These are phyloP conservation scores for Wickerhamomyces strasburgensis DNA, from an alignment of 805 yeast species.

Conservation along the genomic window DNA sequence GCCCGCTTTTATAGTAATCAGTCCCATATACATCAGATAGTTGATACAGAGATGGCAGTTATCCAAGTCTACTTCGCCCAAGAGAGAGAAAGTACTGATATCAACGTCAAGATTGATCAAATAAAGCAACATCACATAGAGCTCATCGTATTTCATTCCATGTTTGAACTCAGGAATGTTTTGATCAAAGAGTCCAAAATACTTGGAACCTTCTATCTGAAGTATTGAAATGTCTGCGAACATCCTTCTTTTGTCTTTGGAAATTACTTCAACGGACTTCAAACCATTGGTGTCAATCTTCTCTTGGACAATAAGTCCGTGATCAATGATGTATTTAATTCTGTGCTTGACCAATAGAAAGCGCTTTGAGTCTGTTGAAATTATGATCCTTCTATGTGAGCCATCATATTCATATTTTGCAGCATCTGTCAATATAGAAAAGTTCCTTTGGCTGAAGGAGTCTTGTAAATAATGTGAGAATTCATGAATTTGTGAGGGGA, in stretches of 20 bases:
- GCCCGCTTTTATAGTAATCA: constrained; percentile 2
- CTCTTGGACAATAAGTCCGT: constrained; percentile 1
- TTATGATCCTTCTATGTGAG: constrained; percentile 5
- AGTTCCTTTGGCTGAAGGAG: constrained; percentile 1
- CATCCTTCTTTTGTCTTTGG: constrained; percentile 2
- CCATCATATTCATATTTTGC: constrained; percentile 4
- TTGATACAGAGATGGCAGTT: background rate
- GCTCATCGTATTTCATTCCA: constrained; percentile 1
- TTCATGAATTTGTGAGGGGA: background rate
- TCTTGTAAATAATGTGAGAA: background rate
- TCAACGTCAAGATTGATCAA: background rate
- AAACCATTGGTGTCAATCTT: constrained; percentile 8
- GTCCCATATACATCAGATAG: constrained; percentile 8
- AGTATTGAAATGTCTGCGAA: constrained; percentile 4
- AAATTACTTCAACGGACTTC: background rate
- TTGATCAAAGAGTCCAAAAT: constrained; percentile 5
- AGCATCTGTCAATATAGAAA: constrained; percentile 8
- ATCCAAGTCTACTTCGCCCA: constrained; percentile 6
- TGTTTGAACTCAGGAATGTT: constrained; percentile 1
- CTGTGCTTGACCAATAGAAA: constrained; percentile 4
- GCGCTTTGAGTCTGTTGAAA: background rate
- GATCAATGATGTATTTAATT: constrained; percentile 14
- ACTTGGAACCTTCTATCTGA: constrained; percentile 6
- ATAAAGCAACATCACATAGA: constrained; percentile 4
- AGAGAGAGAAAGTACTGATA: constrained; percentile 3